These are phyloP conservation scores for Coniochaeta pulveracea DNA, from an alignment of 2,329 filamentous ascomycete genomes.

Conservation along the genomic window DNA sequence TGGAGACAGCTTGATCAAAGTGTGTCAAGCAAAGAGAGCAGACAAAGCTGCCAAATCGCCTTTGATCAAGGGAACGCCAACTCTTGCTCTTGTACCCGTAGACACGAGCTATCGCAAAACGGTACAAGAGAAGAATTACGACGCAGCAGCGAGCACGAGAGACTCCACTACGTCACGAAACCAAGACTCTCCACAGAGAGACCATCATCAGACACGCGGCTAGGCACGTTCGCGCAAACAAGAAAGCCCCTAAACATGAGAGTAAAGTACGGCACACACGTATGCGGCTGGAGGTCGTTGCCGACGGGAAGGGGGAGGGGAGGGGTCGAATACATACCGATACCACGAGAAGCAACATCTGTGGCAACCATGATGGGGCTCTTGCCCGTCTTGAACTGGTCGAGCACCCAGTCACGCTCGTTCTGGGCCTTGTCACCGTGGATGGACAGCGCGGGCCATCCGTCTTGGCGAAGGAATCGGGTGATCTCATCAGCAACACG, in stretches of 20 bases:
- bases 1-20: constrained; percentile 57
- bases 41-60: constrained; percentile 46
- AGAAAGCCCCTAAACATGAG: constrained; percentile 80
- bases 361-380: constrained; percentile 99
- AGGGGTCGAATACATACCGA: constrained; percentile 82
- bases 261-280: constrained; percentile 70
- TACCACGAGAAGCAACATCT: constrained; percentile 99
- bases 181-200: constrained; percentile 78
- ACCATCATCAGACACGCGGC: constrained; percentile 68
- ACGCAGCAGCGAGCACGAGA: constrained; percentile 59
- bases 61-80: too few species aligned
- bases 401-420: constrained; percentile 98
- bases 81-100: constrained; percentile 73
- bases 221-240: constrained; percentile 87
- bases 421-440: constrained; percentile 99
- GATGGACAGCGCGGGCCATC: constrained; percentile 95
- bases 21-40: too few species aligned
- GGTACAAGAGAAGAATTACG: constrained; percentile 67
- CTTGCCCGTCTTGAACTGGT: constrained; percentile 99
- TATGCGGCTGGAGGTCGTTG: constrained; percentile 48
- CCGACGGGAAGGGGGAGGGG: constrained; percentile 22
- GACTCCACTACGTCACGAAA: constrained; percentile 55
- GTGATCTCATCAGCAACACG: constrained; percentile 97
- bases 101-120: constrained; percentile 38
- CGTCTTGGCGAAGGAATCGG: constrained; percentile 91